Base-by-base conservation (phyloP, 768 basidiomycete species). In the Lentinula lateritia region DNA sequence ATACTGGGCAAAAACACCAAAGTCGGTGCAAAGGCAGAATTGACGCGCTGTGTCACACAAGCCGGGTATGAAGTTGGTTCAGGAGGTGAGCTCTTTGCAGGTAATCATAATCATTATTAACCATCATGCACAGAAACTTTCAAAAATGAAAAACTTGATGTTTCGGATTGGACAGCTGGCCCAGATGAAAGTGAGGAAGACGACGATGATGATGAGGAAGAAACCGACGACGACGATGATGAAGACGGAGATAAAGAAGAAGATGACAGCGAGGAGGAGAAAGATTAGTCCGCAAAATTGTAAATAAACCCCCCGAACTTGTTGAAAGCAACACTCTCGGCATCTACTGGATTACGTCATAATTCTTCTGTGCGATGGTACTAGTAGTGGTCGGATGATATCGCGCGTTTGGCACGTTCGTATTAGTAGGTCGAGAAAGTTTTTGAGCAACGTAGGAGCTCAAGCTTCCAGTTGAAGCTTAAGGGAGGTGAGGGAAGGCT, bases 1-100 rank as follows among this genome's bases (percentile, higher is more conserved):
- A 85, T 93, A 50, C 75, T 93, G 5, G 90, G 91, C 2, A 86
- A 82, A 65, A 87, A 84, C 64, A 92, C 90, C 2, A 88, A 78
- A 62, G 79, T 93, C 2, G 89, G 91, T 5, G 68, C 71, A 15
- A 92, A 86, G 71, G 87, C 88, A 4, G 87, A 89, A 65, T 71
- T 93, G 36, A 73, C 76, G 45, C 80, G 82, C 34, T 90, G 88
- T 66, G 78, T 92, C 10, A 89, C 89, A 0, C 90, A 92, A 67
- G 85, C 86, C 13, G 89, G 90, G 1, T 92, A 89, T 66, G 91
- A 92, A 67, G 83, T 90, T 23, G 77, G 77, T 18, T 75, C 79
- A 23, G 84, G 82, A 68, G 89, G 89, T 88, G 61, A 66, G 77
- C 64, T 53, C 13, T 36, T 35, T 34, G 15, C 42, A 23, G 39